Conservation (phyloP, 306 rosid genomes). For the Vachellia collinsii region DNA sequence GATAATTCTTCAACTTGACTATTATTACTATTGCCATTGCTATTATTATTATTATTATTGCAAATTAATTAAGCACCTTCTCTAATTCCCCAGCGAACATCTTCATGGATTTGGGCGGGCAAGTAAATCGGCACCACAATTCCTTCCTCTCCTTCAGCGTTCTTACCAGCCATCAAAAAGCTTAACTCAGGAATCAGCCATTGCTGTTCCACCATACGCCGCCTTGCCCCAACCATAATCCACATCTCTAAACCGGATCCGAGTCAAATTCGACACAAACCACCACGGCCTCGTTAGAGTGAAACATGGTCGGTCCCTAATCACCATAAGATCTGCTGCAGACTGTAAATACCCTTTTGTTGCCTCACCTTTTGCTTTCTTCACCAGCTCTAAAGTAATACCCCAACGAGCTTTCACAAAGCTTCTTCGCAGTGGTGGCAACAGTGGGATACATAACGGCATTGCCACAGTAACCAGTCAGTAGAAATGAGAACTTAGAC, state of each 20-base stretch:
- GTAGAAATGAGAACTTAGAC: neutral
- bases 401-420: too few relatives aligned
- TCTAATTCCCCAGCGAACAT: neutral
- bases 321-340: neutral
- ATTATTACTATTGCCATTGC: neutral
- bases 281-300: neutral
- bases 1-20: neutral
- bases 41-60: too few relatives aligned
- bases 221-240: neutral
- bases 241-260: neutral
- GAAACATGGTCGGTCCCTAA: neutral
- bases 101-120: neutral
- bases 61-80: neutral
- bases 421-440: too few relatives aligned
- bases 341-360: too few relatives aligned
- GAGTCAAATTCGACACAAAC: neutral
- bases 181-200: neutral
- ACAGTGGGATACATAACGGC: too few relatives aligned
- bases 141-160: neutral
- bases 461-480: neutral
- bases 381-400: too few relatives aligned
- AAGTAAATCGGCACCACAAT: neutral
- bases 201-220: neutral
- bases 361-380: too few relatives aligned
- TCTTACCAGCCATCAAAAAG: neutral